Conservation (phyloP, 331 rosid genomes). For the Ulmus americana region DNA sequence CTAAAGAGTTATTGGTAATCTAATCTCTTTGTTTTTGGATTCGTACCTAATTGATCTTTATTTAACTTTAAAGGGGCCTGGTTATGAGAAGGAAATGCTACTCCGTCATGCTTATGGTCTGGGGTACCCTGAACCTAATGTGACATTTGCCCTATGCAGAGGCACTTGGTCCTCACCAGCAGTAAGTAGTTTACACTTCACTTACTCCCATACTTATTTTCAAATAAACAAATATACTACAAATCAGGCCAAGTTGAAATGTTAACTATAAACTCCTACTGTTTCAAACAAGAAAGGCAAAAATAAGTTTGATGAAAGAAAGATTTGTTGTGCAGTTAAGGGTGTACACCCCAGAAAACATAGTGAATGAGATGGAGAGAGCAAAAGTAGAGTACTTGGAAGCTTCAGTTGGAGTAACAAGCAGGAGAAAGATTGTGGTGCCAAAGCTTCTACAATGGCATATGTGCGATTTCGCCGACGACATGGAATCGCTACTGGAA, state of each 20-base stretch:
- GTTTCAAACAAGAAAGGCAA: neutral
- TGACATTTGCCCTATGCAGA: slow-evolving; percentile 77
- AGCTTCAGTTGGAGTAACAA: slow-evolving; percentile 72
- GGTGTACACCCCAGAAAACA: slow-evolving; percentile 66
- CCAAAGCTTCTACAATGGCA: slow-evolving; percentile 86
- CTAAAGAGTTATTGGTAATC: too few species aligned
- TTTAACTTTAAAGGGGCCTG: slow-evolving; percentile 34
- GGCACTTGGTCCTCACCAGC: slow-evolving; percentile 98
- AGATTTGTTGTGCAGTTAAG: slow-evolving; percentile 48
- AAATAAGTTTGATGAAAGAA: neutral
- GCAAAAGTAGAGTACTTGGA: slow-evolving; percentile 90
- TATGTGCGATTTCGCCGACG: slow-evolving; percentile 74
- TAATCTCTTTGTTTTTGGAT: too few species aligned
- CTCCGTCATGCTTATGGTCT: slow-evolving; percentile 63
- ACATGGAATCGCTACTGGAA: slow-evolving; percentile 72
- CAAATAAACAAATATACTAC: neutral
- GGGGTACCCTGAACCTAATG: slow-evolving; percentile 89
- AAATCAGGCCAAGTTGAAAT: too few species aligned
- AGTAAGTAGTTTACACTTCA: slow-evolving; percentile 32
- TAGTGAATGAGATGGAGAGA: slow-evolving; percentile 62
- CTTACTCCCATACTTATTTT: neutral
- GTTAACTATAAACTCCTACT: neutral
- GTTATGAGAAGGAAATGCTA: slow-evolving; percentile 64
- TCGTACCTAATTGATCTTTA: too few species aligned
- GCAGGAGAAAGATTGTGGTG: slow-evolving; percentile 66